Percentiles rank a stretch among this genome's conserved stretches.
phyloP scores from a whole-genome alignment of 345 rosid genomes.

The Luvunga scandens region DNA sequence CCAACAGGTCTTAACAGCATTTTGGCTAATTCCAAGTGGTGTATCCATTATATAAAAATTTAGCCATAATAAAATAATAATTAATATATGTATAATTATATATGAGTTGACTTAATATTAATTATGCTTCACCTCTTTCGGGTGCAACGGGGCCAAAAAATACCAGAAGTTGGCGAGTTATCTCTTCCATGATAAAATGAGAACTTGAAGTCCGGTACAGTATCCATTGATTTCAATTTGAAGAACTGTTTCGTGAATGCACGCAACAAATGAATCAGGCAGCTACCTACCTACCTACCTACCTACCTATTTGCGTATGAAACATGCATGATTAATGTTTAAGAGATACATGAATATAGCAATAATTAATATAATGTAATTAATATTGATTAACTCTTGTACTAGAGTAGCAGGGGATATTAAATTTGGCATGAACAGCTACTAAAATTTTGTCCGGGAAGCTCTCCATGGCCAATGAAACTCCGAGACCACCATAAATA shows the following conservation, averaged over 20 bases:
- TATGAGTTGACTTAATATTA: no score
- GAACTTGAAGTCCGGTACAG: slow-evolving; percentile 16
- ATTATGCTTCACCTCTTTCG: slow-evolving; percentile 23
- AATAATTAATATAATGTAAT: neutral
- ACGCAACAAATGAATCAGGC: neutral
- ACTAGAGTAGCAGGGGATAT: slow-evolving; percentile 10
- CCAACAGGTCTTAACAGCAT: slow-evolving; percentile 12
- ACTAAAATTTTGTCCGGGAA: slow-evolving; percentile 29
- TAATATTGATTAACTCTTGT: slow-evolving; percentile 26
- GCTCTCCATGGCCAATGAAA: slow-evolving; percentile 38
- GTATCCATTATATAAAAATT: neutral
- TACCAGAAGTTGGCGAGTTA: slow-evolving; percentile 17
- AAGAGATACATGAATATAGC: no score
- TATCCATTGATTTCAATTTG: neutral
- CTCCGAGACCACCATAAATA: slow-evolving; percentile 22
- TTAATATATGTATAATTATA: neutral
- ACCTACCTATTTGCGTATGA: no score
- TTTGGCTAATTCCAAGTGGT: slow-evolving; percentile 24
- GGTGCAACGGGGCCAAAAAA: slow-evolving; percentile 23
- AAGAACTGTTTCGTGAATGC: slow-evolving; percentile 1
- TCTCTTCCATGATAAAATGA: slow-evolving; percentile 21
- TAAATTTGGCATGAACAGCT: slow-evolving; percentile 25
- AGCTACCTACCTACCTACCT: no score
- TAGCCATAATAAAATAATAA: neutral
- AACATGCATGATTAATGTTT: no score